Evolutionary conservation across 176 grass and related monocot genomes (phyloP).

Genomic region (maize (Zea mays)): Zm-B73-REFERENCE-NAM-5.0 NC_050100.1:152948501-152949000

Average conservation of each 20-base stretch:
- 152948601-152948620: slow-evolving; percentile 41
- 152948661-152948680: slow-evolving; percentile 93
- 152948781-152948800: too few species aligned
- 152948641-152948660: slow-evolving; percentile 88
- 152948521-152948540: too few species aligned
- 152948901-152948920: not conserved
- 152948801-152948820: too few species aligned
- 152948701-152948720: slow-evolving; percentile 63
- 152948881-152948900: not conserved
- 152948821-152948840: too few species aligned
- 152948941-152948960: not conserved
- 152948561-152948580: too few species aligned
- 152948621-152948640: slow-evolving; percentile 96
- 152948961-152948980: not conserved
- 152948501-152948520: too few species aligned
- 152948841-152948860: not conserved
- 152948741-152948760: slow-evolving; percentile 29
- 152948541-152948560: too few species aligned
- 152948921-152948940: not conserved
- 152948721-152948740: slow-evolving; percentile 66
- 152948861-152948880: not conserved
- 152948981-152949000: too few species aligned
- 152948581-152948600: too few species aligned
- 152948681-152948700: slow-evolving; percentile 85
- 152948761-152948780: too few species aligned